These are phyloP conservation scores for Mucor mucedo DNA, from an alignment of 371 early-diverging fungal species.

Conservation along the genomic window DNA sequence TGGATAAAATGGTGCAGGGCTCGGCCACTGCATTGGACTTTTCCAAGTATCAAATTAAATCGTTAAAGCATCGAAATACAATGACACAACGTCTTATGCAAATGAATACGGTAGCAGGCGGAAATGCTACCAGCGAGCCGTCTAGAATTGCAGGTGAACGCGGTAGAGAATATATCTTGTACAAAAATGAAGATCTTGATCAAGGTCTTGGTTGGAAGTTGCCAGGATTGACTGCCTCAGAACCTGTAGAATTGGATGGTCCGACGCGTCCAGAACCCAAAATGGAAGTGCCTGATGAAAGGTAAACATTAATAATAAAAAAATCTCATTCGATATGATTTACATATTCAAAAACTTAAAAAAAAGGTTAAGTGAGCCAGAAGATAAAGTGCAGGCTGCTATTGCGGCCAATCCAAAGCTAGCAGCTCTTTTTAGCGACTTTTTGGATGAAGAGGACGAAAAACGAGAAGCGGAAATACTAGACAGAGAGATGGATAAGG, in stretches of 20 bases:
- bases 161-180: constrained; percentile 78
- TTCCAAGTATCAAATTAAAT: constrained; percentile 87
- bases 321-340: too few relatives aligned
- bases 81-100: constrained; percentile 81
- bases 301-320: neutral
- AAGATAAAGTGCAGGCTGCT: constrained; percentile 45
- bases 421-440: constrained; percentile 20
- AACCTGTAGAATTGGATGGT: constrained; percentile 12
- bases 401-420: constrained; percentile 39
- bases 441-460: constrained; percentile 23
- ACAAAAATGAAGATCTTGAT: constrained; percentile 76
- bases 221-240: constrained; percentile 34
- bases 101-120: constrained; percentile 57
- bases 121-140: constrained; percentile 8
- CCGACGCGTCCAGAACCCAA: constrained; percentile 4
- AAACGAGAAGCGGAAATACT: neutral
- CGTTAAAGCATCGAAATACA: constrained; percentile 83
- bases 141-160: constrained; percentile 82
- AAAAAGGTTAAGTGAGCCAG: neutral
- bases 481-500: constrained; percentile 23
- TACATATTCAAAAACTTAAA: too few relatives aligned
- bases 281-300: constrained; percentile 6
- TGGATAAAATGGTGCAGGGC: constrained; percentile 73
- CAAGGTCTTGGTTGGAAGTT: constrained; percentile 77
- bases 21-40: constrained; percentile 84